A percentile compares a stretch with the other conserved stretches of the same genome.
Evolutionary conservation across 2,329 filamentous ascomycete genomes (phyloP).

Genomic region (Lasiodiplodia sp.): DNA sequence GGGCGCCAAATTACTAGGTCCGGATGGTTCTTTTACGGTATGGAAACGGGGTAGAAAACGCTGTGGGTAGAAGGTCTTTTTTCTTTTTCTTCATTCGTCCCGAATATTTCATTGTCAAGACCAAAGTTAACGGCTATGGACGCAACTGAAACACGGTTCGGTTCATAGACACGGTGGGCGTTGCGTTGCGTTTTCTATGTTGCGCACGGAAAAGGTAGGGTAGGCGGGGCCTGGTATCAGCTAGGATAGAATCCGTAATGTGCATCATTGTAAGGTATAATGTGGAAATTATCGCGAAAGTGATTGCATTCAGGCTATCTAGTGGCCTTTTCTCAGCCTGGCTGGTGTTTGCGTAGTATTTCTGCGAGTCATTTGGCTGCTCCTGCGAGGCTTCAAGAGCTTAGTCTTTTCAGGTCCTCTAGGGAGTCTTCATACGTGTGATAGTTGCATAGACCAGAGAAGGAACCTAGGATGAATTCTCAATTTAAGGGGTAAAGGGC

Average conservation of each 20-base stretch:
- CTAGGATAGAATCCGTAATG: not conserved
- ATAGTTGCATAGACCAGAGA: too few relatives aligned
- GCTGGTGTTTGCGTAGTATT: too few relatives aligned
- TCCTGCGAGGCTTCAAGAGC: too few relatives aligned
- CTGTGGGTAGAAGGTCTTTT: not conserved
- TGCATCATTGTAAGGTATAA: not conserved
- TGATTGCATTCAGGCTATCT: too few relatives aligned
- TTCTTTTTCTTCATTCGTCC: not conserved
- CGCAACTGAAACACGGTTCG: not conserved
- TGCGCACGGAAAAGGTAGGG: not conserved
- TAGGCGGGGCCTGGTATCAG: not conserved
- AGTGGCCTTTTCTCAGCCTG: too few relatives aligned
- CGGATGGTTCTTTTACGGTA: not conserved
- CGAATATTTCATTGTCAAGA: not conserved
- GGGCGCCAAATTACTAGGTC: slow-evolving; percentile 11
- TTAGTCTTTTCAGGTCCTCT: too few relatives aligned
- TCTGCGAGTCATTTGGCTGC: too few relatives aligned
- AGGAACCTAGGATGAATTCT: too few relatives aligned
- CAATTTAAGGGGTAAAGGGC: too few relatives aligned
- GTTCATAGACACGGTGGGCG: slow-evolving; percentile 1
- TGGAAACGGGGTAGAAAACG: not conserved
- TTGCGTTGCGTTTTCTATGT: not conserved
- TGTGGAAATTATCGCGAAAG: too few relatives aligned
- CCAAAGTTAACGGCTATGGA: not conserved
- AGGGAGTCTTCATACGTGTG: too few relatives aligned